A percentile compares a stretch with the other conserved stretches of the same genome.
Evolutionary conservation across 192 early-diverging fungal genomes (phyloP).

Genomic region (Backusella liffmaniae): DNA sequence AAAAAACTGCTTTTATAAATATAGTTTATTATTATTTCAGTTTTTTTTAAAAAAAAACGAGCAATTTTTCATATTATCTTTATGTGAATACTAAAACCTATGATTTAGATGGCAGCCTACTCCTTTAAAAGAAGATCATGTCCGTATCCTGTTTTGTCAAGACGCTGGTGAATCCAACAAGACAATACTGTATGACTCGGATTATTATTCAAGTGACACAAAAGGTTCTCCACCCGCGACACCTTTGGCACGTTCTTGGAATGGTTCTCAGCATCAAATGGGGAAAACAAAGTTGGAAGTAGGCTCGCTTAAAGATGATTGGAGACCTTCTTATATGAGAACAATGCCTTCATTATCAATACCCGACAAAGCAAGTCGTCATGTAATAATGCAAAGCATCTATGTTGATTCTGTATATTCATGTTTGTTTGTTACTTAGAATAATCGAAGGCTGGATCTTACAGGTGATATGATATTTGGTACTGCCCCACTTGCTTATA

Average conservation of each 20-base stretch:
- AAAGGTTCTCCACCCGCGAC: slow-evolving; percentile 21
- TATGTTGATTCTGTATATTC: not conserved
- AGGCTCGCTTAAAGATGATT: slow-evolving; percentile 26
- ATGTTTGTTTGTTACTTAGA: slow-evolving; percentile 9
- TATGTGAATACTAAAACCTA: not conserved
- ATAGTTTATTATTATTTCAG: not conserved
- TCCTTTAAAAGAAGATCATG: slow-evolving; percentile 39
- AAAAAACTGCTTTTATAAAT: not conserved
- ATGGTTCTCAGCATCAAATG: slow-evolving; percentile 35
- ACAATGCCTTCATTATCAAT: slow-evolving; percentile 12
- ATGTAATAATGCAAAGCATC: not conserved
- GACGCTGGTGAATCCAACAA: slow-evolving; percentile 46
- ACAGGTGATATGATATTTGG: slow-evolving; percentile 54
- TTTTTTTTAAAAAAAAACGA: not conserved
- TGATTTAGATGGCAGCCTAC: slow-evolving; percentile 41
- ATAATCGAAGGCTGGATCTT: slow-evolving; percentile 32
- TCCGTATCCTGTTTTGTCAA: slow-evolving; percentile 51
- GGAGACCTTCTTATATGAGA: slow-evolving; percentile 20
- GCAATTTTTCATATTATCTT: not conserved
- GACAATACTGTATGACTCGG: slow-evolving; percentile 46
- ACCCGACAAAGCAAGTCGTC: slow-evolving; percentile 8
- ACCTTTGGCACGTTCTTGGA: slow-evolving; percentile 37
- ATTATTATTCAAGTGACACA: slow-evolving; percentile 21
- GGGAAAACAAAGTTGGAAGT: slow-evolving; percentile 19
- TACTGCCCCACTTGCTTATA: slow-evolving; percentile 50